These are phyloP conservation scores for Xylariales sp. DNA, from an alignment of 2,329 filamentous ascomycete species.

Conservation along the genomic window DNA sequence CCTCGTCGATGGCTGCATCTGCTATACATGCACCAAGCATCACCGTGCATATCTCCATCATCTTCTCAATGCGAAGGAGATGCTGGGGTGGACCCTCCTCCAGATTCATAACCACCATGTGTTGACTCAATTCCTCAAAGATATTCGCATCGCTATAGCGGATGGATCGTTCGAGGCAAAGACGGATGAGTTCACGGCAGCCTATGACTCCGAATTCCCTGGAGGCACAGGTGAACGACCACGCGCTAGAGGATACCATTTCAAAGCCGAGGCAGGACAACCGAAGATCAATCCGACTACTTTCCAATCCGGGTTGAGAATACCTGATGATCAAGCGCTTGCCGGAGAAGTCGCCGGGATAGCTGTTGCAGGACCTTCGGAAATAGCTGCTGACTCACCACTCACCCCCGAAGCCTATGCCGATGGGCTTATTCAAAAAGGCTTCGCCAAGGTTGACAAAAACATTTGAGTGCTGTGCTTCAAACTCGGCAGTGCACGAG, in stretches of 20 bases:
- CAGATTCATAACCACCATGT: slow-evolving; percentile 86
- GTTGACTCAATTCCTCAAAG: slow-evolving; percentile 67
- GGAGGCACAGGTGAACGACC: slow-evolving; percentile 73
- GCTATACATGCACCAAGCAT: slow-evolving; percentile 79
- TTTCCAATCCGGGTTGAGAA: too few species aligned
- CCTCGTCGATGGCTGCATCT: slow-evolving; percentile 60
- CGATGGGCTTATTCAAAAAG: slow-evolving; percentile 48
- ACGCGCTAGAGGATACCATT: slow-evolving; percentile 76
- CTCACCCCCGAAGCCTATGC: slow-evolving; percentile 42
- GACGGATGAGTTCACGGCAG: slow-evolving; percentile 35
- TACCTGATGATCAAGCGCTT: slow-evolving; percentile 35
- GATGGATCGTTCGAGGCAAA: slow-evolving; percentile 59
- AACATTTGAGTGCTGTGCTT: too few species aligned
- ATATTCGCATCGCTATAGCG: slow-evolving; percentile 62
- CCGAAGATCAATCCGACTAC: slow-evolving; percentile 63
- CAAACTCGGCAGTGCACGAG: too few species aligned
- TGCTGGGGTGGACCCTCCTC: slow-evolving; percentile 91
- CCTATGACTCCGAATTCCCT: slow-evolving; percentile 69
- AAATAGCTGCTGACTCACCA: slow-evolving; percentile 43
- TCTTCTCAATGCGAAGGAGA: slow-evolving; percentile 84
- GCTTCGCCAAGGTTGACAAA: slow-evolving; percentile 46
- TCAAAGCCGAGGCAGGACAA: slow-evolving; percentile 63
- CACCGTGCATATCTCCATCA: slow-evolving; percentile 86
- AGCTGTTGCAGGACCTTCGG: slow-evolving; percentile 20
- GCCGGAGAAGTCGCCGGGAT: slow-evolving; percentile 41